Percentiles rank a stretch among this genome's conserved stretches.
Conservation (phyloP, 352 stramenopile species). For the Phytophthora colocasiae region DNA sequence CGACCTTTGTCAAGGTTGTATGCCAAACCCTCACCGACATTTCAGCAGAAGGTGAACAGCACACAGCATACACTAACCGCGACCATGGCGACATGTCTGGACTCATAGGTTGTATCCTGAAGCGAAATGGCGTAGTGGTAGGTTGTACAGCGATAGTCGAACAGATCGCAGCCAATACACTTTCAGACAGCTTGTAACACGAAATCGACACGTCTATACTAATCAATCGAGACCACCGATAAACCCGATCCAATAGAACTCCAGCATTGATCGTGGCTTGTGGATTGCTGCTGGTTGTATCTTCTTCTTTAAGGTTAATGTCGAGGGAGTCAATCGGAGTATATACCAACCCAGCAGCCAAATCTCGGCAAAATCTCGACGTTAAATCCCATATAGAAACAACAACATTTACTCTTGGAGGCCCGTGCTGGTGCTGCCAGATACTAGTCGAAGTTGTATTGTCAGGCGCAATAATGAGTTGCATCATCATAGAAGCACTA, state of each 20-base stretch:
- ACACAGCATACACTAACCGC: neutral
- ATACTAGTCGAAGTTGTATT: too few species aligned
- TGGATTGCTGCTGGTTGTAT: neutral
- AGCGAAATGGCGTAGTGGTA: neutral
- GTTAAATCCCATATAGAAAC: neutral
- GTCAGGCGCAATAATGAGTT: neutral
- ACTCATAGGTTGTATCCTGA: neutral
- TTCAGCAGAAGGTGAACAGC: neutral
- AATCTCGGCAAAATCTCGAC: neutral
- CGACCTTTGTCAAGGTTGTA: neutral
- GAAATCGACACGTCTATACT: neutral
- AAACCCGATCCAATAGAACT: neutral
- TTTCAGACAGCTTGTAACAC: too few species aligned
- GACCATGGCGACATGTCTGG: neutral
- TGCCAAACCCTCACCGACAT: neutral
- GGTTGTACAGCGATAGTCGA: neutral
- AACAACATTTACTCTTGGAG: neutral
- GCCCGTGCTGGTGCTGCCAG: neutral
- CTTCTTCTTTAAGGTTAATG: neutral
- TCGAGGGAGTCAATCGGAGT: neutral
- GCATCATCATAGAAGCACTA: neutral
- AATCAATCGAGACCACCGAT: too few species aligned
- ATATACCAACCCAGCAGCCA: neutral
- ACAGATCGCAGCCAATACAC: neutral
- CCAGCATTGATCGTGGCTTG: neutral